Conservation (phyloP, 2,329 filamentous ascomycete species). For the Sporothrix curviconia region DNA sequence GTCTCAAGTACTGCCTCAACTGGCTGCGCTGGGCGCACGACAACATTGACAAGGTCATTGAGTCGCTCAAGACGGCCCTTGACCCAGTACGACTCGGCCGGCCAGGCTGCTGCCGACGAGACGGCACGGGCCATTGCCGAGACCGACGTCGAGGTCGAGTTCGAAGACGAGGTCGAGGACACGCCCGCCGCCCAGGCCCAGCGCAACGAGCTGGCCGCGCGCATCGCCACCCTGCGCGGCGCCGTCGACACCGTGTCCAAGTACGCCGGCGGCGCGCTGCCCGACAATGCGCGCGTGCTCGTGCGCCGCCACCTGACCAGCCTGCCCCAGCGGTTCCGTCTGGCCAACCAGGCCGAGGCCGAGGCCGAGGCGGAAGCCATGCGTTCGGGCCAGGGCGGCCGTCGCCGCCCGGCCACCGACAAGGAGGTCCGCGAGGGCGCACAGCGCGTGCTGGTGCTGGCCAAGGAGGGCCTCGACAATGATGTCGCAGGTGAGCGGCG, state of each 20-base stretch:
- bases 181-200: conserved; percentile 25
- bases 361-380: conserved; percentile 6
- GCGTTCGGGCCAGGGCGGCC: neutral
- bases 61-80: conserved; percentile 65
- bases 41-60: conserved; percentile 69
- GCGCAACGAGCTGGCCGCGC: conserved; percentile 46
- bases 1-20: conserved; percentile 74
- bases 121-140: neutral
- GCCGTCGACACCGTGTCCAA: conserved; percentile 81
- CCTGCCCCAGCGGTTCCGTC: conserved; percentile 69
- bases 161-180: conserved; percentile 8
- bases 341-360: conserved; percentile 48
- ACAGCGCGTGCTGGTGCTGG: conserved; percentile 74
- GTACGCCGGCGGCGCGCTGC: conserved; percentile 84
- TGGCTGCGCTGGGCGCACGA: conserved; percentile 78
- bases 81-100: conserved; percentile 70
- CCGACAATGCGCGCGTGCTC: conserved; percentile 77
- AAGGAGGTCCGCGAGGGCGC: conserved; percentile 50
- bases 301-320: conserved; percentile 80
- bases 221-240: conserved; percentile 61
- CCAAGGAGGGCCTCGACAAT: conserved; percentile 88
- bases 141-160: neutral
- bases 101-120: conserved; percentile 7
- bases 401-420: conserved; percentile 20
- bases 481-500: conserved; percentile 82